These are phyloP conservation scores for Neurospora pannonica DNA, from an alignment of 495 filamentous ascomycete genomes.

Conservation along the genomic window DNA sequence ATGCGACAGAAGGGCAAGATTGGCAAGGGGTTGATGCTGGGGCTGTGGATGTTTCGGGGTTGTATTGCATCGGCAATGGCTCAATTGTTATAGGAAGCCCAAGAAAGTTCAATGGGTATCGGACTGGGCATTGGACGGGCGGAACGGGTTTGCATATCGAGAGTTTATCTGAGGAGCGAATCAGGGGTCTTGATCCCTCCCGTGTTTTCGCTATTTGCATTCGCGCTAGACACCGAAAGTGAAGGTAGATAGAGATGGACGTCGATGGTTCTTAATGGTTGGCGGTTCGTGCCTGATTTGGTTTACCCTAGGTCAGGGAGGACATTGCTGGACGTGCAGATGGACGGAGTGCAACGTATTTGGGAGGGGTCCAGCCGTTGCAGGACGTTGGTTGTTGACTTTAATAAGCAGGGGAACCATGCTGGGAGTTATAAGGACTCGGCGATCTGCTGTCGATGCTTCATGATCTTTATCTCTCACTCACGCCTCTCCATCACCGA, in stretches of 20 bases:
- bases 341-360: background rate
- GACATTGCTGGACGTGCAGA: background rate
- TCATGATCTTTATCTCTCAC: background rate
- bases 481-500: background rate
- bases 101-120: background rate
- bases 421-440: background rate
- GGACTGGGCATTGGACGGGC: background rate
- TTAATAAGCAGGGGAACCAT: background rate
- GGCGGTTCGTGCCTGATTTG: background rate
- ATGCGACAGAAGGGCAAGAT: background rate
- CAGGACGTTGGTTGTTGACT: background rate
- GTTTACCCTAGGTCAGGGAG: background rate
- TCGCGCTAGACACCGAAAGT: background rate
- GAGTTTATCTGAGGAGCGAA: background rate
- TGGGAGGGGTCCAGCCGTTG: background rate
- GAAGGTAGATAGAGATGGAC: background rate
- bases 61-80: constrained; percentile 11
- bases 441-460: background rate
- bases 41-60: background rate
- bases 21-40: background rate
- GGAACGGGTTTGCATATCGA: background rate
- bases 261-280: background rate
- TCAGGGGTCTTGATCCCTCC: background rate
- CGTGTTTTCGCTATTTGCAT: background rate
- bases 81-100: background rate